phyloP scores from a whole-genome alignment of 371 early-diverging fungal species.

The Apophysomyces elegans region DNA sequence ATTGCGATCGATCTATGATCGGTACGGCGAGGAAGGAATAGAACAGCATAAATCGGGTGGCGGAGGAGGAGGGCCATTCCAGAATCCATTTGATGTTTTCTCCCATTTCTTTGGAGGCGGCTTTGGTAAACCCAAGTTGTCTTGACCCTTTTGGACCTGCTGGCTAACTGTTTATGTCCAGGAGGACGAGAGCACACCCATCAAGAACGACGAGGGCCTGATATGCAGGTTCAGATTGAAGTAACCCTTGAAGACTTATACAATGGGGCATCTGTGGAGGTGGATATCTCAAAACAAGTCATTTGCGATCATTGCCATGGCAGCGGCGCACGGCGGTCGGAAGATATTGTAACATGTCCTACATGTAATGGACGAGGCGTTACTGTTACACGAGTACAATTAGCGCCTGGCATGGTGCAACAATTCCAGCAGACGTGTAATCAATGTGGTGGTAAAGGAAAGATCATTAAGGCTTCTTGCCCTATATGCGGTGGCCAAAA shows the following conservation, averaged over 20 bases:
- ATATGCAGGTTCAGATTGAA: constrained; percentile 72
- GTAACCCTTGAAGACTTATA: constrained; percentile 93
- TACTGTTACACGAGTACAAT: constrained; percentile 78
- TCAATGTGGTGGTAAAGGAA: constrained; percentile 90
- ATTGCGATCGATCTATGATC: constrained; percentile 90
- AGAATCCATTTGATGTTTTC: constrained; percentile 95
- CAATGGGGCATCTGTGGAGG: constrained; percentile 78
- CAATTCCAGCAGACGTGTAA: constrained; percentile 94
- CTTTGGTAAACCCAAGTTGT: constrained; percentile 14
- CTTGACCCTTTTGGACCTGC: background rate
- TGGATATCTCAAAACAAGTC: constrained; percentile 92
- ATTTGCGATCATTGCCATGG: constrained; percentile 94
- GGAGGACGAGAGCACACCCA: constrained; percentile 33
- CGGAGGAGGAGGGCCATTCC: constrained; percentile 45
- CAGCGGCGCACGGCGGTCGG: constrained; percentile 72
- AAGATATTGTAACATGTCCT: constrained; percentile 84
- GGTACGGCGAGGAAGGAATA: constrained; percentile 93
- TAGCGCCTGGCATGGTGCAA: constrained; percentile 88
- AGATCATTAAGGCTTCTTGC: constrained; percentile 78
- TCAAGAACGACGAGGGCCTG: constrained; percentile 82
- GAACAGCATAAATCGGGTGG: constrained; percentile 65
- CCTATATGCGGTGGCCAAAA: constrained; percentile 85
- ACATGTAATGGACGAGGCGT: constrained; percentile 85
- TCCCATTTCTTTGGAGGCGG: constrained; percentile 87
- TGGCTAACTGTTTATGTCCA: constrained; percentile 13